A percentile compares a stretch with the other conserved stretches of the same genome.
These are phyloP conservation scores for Murraya koenigii DNA, from an alignment of 345 rosid species.

Conservation along the genomic window DNA sequence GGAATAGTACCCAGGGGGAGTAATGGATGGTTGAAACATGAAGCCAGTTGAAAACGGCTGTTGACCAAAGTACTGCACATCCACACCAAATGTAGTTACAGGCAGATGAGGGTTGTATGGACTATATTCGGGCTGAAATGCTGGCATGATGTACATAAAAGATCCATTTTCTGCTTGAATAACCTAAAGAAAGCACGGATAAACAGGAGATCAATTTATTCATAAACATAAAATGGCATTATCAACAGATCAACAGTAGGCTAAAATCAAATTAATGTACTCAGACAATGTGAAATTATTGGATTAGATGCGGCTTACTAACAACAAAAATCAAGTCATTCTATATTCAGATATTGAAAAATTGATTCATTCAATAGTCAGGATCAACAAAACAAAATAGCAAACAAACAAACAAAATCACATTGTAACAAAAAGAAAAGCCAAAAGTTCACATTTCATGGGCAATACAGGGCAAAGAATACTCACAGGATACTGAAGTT, in stretches of 20 bases:
- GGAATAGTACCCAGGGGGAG: constrained; percentile 38
- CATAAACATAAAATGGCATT: neutral
- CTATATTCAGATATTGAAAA: neutral
- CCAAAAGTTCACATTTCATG: neutral
- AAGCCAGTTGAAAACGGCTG: constrained; percentile 31
- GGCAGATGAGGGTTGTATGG: constrained; percentile 32
- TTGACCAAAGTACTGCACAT: constrained; percentile 32
- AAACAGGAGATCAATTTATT: neutral
- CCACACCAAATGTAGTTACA: constrained; percentile 26
- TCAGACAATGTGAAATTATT: neutral
- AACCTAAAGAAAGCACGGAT: constrained; percentile 23
- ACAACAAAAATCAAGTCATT: neutral
- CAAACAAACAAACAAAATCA: neutral
- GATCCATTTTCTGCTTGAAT: constrained; percentile 53
- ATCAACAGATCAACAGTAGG: neutral
- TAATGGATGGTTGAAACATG: constrained; percentile 18
- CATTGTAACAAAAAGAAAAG: neutral
- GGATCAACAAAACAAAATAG: neutral
- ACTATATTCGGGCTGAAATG: constrained; percentile 37
- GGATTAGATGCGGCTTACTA: neutral
- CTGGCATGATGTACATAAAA: constrained; percentile 44
- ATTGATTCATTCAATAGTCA: neutral
- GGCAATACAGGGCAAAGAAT: neutral
- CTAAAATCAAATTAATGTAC: neutral
- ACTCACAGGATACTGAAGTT: constrained; percentile 49